Percentiles rank a stretch among this genome's conserved stretches.
These are phyloP conservation scores for Pyricularia grisea DNA, from an alignment of 2,329 filamentous ascomycete species.

Conservation along the genomic window DNA sequence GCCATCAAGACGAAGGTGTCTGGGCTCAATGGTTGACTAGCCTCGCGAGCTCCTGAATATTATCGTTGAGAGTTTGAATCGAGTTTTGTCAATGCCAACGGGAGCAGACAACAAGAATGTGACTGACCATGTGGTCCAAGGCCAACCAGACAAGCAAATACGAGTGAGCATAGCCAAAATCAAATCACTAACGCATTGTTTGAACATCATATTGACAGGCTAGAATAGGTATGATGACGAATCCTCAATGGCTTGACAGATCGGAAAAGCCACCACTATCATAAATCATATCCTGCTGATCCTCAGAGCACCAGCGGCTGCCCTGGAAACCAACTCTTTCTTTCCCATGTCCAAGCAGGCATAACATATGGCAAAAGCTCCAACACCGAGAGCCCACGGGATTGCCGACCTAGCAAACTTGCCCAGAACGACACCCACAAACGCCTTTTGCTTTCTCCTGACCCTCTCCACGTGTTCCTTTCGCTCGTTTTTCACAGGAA, in stretches of 20 bases:
- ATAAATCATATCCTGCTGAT: not conserved
- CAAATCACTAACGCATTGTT: not conserved
- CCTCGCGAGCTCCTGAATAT: too few relatives aligned
- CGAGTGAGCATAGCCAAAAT: too few relatives aligned
- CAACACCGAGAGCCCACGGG: not conserved
- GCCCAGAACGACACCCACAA: not conserved
- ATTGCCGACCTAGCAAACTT: not conserved
- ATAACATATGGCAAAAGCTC: not conserved
- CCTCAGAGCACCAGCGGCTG: not conserved
- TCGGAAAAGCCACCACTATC: not conserved
- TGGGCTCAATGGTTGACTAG: too few relatives aligned
- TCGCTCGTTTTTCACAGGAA: conserved; percentile 22
- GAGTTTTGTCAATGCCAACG: too few relatives aligned
- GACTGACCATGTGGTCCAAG: too few relatives aligned
- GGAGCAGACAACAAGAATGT: too few relatives aligned
- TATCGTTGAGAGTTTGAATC: too few relatives aligned
- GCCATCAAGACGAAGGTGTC: too few relatives aligned
- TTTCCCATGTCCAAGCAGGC: not conserved
- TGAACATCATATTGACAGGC: not conserved
- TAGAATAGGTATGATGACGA: not conserved
- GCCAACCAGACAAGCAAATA: too few relatives aligned
- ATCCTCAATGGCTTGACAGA: not conserved
- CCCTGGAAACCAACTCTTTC: not conserved
- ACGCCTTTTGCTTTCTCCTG: not conserved
- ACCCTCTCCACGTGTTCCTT: not conserved